A percentile compares a stretch with the other conserved stretches of the same genome.
These are phyloP conservation scores for Boletellus dicymbophilus DNA, from an alignment of 1,284 basidiomycete genomes.

Conservation along the genomic window DNA sequence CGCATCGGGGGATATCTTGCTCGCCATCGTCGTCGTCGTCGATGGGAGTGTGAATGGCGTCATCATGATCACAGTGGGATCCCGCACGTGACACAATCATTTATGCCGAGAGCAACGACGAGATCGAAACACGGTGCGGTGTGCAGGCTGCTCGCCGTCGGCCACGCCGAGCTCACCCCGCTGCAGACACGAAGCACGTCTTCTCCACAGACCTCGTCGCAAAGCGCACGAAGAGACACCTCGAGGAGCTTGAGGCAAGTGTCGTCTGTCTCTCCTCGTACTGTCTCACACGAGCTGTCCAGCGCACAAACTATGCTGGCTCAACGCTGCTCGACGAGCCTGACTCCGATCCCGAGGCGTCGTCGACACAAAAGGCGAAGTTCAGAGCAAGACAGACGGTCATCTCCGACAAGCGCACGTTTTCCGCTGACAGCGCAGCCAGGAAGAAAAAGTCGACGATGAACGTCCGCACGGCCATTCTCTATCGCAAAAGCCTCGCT, in stretches of 20 bases:
- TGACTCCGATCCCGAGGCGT: conserved; percentile 39
- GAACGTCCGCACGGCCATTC: conserved; percentile 72
- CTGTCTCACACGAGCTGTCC: conserved; percentile 8
- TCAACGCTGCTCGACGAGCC: conserved; percentile 44
- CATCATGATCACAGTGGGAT: conserved; percentile 19
- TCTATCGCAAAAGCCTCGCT: conserved; percentile 77
- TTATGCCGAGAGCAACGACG: conserved; percentile 32
- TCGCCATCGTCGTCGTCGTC: background rate
- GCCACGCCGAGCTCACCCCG: conserved; percentile 8
- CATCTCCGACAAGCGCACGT: conserved; percentile 70
- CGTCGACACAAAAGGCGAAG: conserved; percentile 42
- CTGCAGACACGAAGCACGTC: conserved; percentile 48
- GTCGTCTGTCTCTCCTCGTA: too few species aligned
- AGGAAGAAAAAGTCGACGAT: conserved; percentile 78
- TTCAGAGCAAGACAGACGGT: conserved; percentile 66
- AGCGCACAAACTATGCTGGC: conserved; percentile 80
- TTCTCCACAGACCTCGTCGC: conserved; percentile 67
- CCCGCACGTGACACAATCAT: conserved; percentile 19
- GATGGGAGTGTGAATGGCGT: background rate
- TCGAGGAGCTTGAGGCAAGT: conserved; percentile 79
- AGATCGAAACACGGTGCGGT: conserved; percentile 43
- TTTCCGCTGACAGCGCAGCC: conserved; percentile 36
- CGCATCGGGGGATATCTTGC: too few species aligned
- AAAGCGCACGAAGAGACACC: conserved; percentile 71
- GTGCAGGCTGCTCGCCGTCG: background rate